phyloP scores from a whole-genome alignment of 1,284 basidiomycete species.

The Melampsora larici-populina region DNA sequence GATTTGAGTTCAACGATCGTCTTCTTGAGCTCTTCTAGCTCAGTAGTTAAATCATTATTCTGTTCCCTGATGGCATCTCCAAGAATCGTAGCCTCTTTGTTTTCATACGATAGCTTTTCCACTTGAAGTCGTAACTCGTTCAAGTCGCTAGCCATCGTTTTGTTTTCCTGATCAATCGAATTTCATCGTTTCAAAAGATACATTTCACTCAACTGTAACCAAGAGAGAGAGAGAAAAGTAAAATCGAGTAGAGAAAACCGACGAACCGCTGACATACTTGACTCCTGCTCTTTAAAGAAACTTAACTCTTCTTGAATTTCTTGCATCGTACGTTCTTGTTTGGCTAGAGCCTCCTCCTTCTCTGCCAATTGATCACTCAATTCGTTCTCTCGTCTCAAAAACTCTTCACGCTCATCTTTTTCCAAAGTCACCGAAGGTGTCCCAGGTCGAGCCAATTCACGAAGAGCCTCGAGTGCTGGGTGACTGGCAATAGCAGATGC shows the following conservation, averaged over 20 bases:
- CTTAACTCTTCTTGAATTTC: conserved; percentile 68
- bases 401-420: conserved; percentile 96
- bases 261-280: conserved; percentile 67
- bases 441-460: conserved; percentile 56
- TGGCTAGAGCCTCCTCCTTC: conserved; percentile 72
- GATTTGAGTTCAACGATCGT: conserved; percentile 51
- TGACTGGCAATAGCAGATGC: conserved; percentile 54
- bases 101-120: conserved; percentile 88
- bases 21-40: conserved; percentile 77
- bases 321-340: conserved; percentile 65
- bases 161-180: conserved; percentile 68
- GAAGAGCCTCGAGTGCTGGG: conserved; percentile 71
- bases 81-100: conserved; percentile 91
- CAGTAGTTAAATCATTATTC: conserved; percentile 78
- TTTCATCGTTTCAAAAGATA: not conserved
- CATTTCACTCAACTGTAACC: not conserved
- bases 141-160: conserved; percentile 71
- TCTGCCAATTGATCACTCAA: conserved; percentile 88
- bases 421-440: conserved; percentile 66
- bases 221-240: conserved; percentile 1
- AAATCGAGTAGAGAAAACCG: not conserved
- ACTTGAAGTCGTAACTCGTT: conserved; percentile 88
- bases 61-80: conserved; percentile 95
- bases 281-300: conserved; percentile 85
- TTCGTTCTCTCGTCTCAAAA: conserved; percentile 94